phyloP scores from a whole-genome alignment of 2,329 filamentous ascomycete species.

The Ophiostoma tasmaniense region DNA sequence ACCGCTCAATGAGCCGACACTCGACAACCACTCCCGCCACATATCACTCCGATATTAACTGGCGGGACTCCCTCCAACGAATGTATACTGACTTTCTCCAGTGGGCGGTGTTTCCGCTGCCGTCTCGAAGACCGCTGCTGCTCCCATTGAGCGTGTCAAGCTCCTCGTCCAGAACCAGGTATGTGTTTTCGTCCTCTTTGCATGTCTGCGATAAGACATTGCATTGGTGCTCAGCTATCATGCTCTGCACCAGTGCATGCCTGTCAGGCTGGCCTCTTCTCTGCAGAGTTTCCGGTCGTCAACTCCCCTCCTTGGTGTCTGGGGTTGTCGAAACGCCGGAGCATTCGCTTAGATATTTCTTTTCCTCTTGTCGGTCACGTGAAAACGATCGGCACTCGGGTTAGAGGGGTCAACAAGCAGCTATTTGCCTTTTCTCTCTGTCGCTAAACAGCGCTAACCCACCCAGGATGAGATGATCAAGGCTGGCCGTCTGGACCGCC shows the following conservation, averaged over 20 bases:
- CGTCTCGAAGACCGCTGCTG: constrained; percentile 99
- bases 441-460: constrained; percentile 32
- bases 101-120: constrained; percentile 99
- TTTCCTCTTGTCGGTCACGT: not conserved
- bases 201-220: not conserved
- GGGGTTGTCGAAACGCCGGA: not conserved
- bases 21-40: not conserved
- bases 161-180: constrained; percentile 99
- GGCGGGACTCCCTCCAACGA: not conserved
- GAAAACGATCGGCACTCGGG: not conserved
- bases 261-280: not conserved
- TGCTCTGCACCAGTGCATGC: not conserved
- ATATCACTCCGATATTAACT: not conserved
- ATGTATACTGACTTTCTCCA: constrained; percentile 33
- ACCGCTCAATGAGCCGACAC: constrained; percentile 15
- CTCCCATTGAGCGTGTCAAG: constrained; percentile 99
- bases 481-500: constrained; percentile 93
- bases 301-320: not conserved
- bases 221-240: not conserved
- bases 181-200: constrained; percentile 35
- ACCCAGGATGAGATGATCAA: constrained; percentile 98
- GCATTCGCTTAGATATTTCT: not conserved
- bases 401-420: not conserved
- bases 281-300: not conserved
- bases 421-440: no score